Base-by-base conservation (phyloP, 2,329 filamentous ascomycete genomes). In the Meredithiella fracta region DNA sequence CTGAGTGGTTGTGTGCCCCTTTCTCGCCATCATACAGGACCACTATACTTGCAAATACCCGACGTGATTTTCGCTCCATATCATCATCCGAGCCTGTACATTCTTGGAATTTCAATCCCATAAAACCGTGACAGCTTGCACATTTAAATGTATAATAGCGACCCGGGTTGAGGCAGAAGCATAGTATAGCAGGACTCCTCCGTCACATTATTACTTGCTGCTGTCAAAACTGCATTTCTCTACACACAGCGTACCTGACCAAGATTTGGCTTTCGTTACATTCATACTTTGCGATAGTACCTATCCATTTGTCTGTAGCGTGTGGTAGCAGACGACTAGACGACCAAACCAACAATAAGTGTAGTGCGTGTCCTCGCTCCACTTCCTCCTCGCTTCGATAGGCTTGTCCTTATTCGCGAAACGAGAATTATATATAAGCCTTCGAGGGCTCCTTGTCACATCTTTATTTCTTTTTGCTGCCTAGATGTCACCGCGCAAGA, bases 401-500 rank as follows among this genome's bases (percentile, higher is more conserved):
- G 29, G 29, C 29, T 11, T 5, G 5, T 34, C 20, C 40, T 44
- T n/a, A n/a, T 44, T n/a, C 40, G 40, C 40, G 40, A 44, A 44
- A 44, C 15, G 40, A 20, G 40, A 34, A 34, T 22, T 20, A n/a
- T 44, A 44, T 44, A 44, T 17, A 44, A 22, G 20, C 40, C 40
- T n/a, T 44, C 8, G 17, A 9, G 40, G 40, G 40, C 40, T 17
- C 40, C 17, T 22, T 17, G 20, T 22, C 17, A 44, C 49, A 34
- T 51, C 23, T 34, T 42, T 17, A 29, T 52, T 37, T 52, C 11
- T 37, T 47, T 25, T 47, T 51, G 49, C 25, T 14, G 49, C 50
- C 53, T 58, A 58, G 49, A 58, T 58, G 57, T 53, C 57, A 26
- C 57, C 53, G 26, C 57, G 57, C 38, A 58, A 47, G 40, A 58